Percentiles rank a stretch among this genome's conserved stretches.
Evolutionary conservation across 352 stramenopile genomes (phyloP).

Genomic region (Thraustochytrium striatum): DNA sequence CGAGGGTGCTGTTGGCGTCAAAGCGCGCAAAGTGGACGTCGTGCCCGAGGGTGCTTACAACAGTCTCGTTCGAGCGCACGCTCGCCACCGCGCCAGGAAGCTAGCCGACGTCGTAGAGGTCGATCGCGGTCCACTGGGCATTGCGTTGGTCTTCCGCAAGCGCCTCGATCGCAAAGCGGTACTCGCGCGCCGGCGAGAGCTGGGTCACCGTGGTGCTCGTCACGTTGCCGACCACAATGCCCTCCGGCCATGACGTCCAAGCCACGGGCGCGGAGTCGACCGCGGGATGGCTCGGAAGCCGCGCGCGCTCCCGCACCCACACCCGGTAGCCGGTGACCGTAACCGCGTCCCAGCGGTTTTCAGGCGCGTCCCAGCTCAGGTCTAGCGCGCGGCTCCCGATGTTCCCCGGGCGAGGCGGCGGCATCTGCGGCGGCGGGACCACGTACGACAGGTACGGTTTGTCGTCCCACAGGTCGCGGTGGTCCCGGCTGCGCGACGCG

Average conservation of each 20-base stretch:
- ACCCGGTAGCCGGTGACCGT: constrained; percentile 75
- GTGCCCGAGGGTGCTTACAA: constrained; percentile 59
- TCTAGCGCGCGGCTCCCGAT: constrained; percentile 69
- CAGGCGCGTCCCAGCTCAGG: constrained; percentile 68
- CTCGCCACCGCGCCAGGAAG: constrained; percentile 62
- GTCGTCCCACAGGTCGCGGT: constrained; percentile 64
- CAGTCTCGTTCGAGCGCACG: constrained; percentile 56
- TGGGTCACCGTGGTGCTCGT: constrained; percentile 78
- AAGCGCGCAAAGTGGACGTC: constrained; percentile 76
- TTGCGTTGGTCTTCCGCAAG: constrained; percentile 68
- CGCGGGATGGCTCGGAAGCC: neutral
- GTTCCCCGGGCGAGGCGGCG: constrained; percentile 65
- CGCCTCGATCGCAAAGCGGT: constrained; percentile 71
- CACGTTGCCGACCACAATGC: constrained; percentile 73
- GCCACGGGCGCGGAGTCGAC: no score
- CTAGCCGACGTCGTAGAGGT: constrained; percentile 74
- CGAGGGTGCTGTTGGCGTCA: constrained; percentile 65
- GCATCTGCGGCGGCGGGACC: constrained; percentile 37
- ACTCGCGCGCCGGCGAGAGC: constrained; percentile 62
- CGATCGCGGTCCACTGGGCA: constrained; percentile 62
- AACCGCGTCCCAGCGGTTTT: constrained; percentile 67
- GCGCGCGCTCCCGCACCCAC: neutral
- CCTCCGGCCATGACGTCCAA: no score
- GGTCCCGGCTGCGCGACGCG: constrained; percentile 63
- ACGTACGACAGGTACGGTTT: constrained; percentile 67